Conservation (phyloP, 768 basidiomycete species). For the Pisolithus tinctorius region DNA sequence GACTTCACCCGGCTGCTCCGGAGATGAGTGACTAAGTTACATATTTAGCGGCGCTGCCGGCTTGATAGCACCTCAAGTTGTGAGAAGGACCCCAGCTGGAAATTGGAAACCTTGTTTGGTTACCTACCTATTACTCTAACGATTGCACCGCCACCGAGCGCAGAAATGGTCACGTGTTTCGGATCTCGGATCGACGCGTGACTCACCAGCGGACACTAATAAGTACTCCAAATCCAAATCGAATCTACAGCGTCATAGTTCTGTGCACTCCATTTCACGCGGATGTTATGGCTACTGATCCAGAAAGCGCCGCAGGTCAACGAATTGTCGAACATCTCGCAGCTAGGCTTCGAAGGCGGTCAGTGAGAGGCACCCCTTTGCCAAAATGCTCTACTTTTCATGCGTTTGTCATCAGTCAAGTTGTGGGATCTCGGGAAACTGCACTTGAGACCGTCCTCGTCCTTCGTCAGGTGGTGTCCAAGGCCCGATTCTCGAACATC, state of each 20-base stretch:
- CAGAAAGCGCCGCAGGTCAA: conserved; percentile 35
- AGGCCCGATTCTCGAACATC: conserved; percentile 79
- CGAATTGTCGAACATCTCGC: conserved; percentile 64
- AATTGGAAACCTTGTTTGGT: no score
- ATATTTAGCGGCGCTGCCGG: no score
- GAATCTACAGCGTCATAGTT: no score
- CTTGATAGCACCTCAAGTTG: no score
- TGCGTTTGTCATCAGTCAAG: conserved; percentile 50
- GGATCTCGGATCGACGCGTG: background rate
- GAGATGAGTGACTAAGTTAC: no score
- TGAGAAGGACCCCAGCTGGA: no score
- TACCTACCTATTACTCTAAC: no score
- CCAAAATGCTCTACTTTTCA: conserved; percentile 1
- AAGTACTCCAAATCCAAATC: no score
- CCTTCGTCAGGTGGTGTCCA: conserved; percentile 83
- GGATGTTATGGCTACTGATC: conserved; percentile 36
- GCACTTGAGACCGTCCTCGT: conserved; percentile 87
- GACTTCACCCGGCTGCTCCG: no score
- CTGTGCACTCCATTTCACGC: background rate
- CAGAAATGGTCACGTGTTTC: no score
- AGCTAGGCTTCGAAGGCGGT: conserved; percentile 67
- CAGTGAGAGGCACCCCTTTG: conserved; percentile 23
- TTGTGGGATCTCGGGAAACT: conserved; percentile 84
- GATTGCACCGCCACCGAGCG: no score
- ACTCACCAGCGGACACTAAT: background rate